These are phyloP conservation scores for Lachancea thermotolerans DNA, from an alignment of 805 yeast species.

Conservation along the genomic window DNA sequence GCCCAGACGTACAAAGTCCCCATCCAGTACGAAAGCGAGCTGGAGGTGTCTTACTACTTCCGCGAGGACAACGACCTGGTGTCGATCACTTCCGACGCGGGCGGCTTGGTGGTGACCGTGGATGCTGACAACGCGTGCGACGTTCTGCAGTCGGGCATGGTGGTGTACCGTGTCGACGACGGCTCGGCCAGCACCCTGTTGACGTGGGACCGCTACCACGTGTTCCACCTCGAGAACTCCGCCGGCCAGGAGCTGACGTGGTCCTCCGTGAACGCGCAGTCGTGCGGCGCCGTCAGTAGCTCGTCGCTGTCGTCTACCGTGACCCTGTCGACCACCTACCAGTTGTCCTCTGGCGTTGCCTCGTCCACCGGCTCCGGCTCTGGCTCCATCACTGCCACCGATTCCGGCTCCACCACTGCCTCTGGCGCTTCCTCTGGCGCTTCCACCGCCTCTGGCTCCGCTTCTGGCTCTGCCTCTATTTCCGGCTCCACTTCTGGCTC, in stretches of 20 bases:
- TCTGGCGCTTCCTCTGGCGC: background rate
- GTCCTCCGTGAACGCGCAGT: constrained; percentile 15
- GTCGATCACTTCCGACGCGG: constrained; percentile 13
- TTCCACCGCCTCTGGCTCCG: background rate
- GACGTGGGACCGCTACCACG: constrained; percentile 22
- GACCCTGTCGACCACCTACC: background rate
- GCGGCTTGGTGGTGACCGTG: constrained; percentile 18
- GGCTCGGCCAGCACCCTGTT: constrained; percentile 13
- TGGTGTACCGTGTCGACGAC: constrained; percentile 18
- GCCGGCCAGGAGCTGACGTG: constrained; percentile 15
- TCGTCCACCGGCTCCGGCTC: constrained; percentile 4
- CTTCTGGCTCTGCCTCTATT: background rate
- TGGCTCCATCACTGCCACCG: constrained; percentile 1
- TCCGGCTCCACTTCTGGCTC: background rate
- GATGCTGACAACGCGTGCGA: constrained; percentile 15
- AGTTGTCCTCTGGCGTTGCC: constrained; percentile 1
- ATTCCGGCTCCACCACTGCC: constrained; percentile 2
- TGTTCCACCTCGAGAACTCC: constrained; percentile 18
- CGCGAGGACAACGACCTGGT: constrained; percentile 16
- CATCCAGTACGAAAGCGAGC: constrained; percentile 15
- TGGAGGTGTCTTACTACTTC: constrained; percentile 20
- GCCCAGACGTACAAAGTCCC: constrained; percentile 14
- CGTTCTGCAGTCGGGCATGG: constrained; percentile 21
- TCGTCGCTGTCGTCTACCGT: constrained; percentile 4
- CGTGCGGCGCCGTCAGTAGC: constrained; percentile 11